Evolutionary conservation across 495 filamentous ascomycete species (phyloP), one percentile per base, ranked within the genome.

Genomic region (Xylaria scruposa): DNA sequence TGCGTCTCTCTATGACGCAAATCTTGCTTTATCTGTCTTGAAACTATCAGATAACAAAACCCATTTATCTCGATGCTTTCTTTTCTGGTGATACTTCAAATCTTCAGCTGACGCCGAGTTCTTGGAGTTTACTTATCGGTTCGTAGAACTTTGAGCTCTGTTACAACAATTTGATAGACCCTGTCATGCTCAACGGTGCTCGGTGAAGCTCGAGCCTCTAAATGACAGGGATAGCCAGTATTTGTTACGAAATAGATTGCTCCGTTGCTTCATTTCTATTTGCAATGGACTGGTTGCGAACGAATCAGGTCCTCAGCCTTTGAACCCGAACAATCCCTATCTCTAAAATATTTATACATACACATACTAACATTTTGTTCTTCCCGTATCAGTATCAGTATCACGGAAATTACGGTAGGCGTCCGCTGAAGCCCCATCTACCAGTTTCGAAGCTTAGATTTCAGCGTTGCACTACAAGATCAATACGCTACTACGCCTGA

Each of bases 191-290:
- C 17, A 63, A 56, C 51, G 53, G 36, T 29, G 31, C 61, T 51
- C 61, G 59, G 72, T 46, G 53, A 73, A 70, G 73, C 59, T 70
- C 67, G 71, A 70, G 51, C 58, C 70, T 40, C n/a, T 60, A 46
- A 53, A 51, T 12, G 40, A 21, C 69, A 71, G 56, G 73, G 73
- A 53, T 67, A 29, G 6, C 36, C 60, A 70, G 44, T 74, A 76
- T 70, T 70, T 74, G 67, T 79, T 79, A 79, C 72, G 70, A 78
- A 78, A 78, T 78, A 66, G 74, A 78, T 75, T 78, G 74, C 73
- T 76, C 67, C 63, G 29, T 26, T 38, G 67, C 67, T 33, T 42
- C 59, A 63, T 77, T 74, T 73, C 61, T 70, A 67, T 77, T 79
- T 76, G 73, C 75, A 77, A 79, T 73, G 46, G 46, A 24, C 29